phyloP scores from a whole-genome alignment of 2,329 filamentous ascomycete genomes.

The Coniochaeta sp. region DNA sequence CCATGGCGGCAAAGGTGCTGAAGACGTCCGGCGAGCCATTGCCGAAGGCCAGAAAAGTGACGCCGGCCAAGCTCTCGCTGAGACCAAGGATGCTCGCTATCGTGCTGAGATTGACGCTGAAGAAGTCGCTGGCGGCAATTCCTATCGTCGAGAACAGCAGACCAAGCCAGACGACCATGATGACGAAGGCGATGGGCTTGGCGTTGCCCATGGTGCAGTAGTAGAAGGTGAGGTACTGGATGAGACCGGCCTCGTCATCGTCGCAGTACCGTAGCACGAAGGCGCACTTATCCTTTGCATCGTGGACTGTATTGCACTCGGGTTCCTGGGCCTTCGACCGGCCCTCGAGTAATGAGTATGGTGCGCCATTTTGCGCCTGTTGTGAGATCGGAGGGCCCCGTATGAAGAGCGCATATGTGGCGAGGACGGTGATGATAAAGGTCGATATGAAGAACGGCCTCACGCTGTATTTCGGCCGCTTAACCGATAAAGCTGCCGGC shows the following conservation, averaged over 20 bases:
- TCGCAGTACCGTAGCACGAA: conserved; percentile 77
- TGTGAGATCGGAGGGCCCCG: neutral
- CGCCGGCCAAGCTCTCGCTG: conserved; percentile 92
- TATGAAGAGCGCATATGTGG: conserved; percentile 2
- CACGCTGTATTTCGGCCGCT: conserved; percentile 27
- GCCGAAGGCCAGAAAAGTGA: conserved; percentile 93
- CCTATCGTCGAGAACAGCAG: conserved; percentile 94
- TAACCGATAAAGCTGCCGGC: conserved; percentile 9
- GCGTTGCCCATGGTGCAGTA: conserved; percentile 69
- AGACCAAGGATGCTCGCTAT: conserved; percentile 84
- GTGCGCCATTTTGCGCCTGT: neutral
- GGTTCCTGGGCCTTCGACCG: conserved; percentile 17
- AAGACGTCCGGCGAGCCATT: conserved; percentile 98
- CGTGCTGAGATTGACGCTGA: conserved; percentile 93
- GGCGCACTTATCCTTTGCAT: conserved; percentile 72
- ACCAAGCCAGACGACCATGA: conserved; percentile 77
- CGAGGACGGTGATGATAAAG: conserved; percentile 36
- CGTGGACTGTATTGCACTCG: conserved; percentile 74
- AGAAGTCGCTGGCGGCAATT: conserved; percentile 96
- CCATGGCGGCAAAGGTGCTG: conserved; percentile 97
- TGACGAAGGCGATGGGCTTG: conserved; percentile 69
- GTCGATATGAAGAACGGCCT: conserved; percentile 44
- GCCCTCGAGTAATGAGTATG: neutral
- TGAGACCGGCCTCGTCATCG: conserved; percentile 82
- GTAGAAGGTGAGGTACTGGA: conserved; percentile 85